These are phyloP conservation scores for Neurospora tetrasperma DNA, from an alignment of 495 filamentous ascomycete species.

Conservation along the genomic window DNA sequence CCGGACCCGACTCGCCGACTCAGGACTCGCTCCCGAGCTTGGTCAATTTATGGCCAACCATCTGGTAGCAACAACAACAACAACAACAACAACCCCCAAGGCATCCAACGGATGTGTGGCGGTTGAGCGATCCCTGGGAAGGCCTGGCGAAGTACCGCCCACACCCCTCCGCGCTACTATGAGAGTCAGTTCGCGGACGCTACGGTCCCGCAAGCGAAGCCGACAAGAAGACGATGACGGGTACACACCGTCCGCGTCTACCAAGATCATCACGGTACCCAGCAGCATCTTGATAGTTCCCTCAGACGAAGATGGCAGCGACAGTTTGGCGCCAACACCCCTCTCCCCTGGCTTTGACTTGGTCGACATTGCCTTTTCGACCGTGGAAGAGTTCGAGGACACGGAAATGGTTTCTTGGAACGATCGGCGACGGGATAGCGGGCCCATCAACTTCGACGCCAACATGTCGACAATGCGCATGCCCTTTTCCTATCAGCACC, in stretches of 20 bases:
- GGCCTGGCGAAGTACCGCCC: not conserved
- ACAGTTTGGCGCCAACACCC: not conserved
- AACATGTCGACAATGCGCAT: slow-evolving; percentile 9
- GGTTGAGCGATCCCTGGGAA: slow-evolving; percentile 6
- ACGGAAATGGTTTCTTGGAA: not conserved
- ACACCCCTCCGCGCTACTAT: not conserved
- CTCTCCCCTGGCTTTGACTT: not conserved
- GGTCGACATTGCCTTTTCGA: not conserved
- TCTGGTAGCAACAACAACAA: not conserved
- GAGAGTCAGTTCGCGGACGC: not conserved
- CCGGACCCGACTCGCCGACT: slow-evolving; percentile 9
- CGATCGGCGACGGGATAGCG: not conserved
- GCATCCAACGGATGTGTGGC: slow-evolving; percentile 11
- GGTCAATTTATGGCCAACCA: not conserved
- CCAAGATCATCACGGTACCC: not conserved
- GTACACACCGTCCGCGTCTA: not conserved
- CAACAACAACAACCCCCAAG: not conserved
- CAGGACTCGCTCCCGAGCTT: not conserved
- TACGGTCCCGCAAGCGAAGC: not conserved
- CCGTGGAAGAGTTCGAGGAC: not conserved
- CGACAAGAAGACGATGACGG: not conserved
- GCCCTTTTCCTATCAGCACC: slow-evolving; percentile 9
- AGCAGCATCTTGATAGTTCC: not conserved
- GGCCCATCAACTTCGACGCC: not conserved
- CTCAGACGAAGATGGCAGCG: not conserved